A percentile compares a stretch with the other conserved stretches of the same genome.
phyloP scores from a whole-genome alignment of 2,329 filamentous ascomycete species.

The Triangularia verruculosa region DNA sequence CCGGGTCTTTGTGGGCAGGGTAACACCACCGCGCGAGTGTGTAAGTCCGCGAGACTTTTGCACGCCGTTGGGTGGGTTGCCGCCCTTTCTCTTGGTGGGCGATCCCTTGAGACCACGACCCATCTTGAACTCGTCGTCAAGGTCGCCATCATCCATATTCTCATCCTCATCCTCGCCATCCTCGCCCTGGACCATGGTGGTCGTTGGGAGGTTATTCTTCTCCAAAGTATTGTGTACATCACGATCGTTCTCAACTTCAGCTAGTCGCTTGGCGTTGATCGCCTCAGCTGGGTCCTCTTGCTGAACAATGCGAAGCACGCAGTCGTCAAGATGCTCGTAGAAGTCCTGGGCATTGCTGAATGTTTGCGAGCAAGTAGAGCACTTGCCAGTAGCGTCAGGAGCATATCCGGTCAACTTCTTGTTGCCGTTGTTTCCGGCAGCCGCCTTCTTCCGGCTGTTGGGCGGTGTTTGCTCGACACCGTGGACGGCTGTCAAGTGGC shows the following conservation, averaged over 20 bases:
- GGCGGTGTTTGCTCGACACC: slow-evolving; percentile 90
- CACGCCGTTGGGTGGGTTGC: slow-evolving; percentile 54
- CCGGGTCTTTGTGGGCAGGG: slow-evolving; percentile 51
- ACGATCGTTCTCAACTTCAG: slow-evolving; percentile 62
- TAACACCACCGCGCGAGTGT: slow-evolving; percentile 71
- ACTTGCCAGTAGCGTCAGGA: slow-evolving; percentile 83
- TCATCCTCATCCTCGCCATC: slow-evolving; percentile 42
- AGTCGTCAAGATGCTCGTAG: slow-evolving; percentile 91
- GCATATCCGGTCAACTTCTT: slow-evolving; percentile 71
- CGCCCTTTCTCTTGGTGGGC: slow-evolving; percentile 54
- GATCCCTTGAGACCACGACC: slow-evolving; percentile 39
- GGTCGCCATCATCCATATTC: slow-evolving; percentile 51
- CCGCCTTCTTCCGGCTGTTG: slow-evolving; percentile 76
- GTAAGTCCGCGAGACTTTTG: slow-evolving; percentile 72
- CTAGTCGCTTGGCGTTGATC: slow-evolving; percentile 64
- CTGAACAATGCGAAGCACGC: slow-evolving; percentile 68
- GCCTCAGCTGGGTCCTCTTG: slow-evolving; percentile 68
- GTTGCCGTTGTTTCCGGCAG: slow-evolving; percentile 39
- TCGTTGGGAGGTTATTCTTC: slow-evolving; percentile 60
- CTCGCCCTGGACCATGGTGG: slow-evolving; percentile 34
- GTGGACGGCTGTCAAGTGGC: slow-evolving; percentile 86
- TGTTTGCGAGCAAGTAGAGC: slow-evolving; percentile 86
- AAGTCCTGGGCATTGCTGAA: slow-evolving; percentile 96
- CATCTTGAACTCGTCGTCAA: slow-evolving; percentile 60
- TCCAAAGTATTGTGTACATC: slow-evolving; percentile 61